These are phyloP conservation scores for Cucurbita maxima DNA, from an alignment of 306 rosid genomes.

Conservation along the genomic window DNA sequence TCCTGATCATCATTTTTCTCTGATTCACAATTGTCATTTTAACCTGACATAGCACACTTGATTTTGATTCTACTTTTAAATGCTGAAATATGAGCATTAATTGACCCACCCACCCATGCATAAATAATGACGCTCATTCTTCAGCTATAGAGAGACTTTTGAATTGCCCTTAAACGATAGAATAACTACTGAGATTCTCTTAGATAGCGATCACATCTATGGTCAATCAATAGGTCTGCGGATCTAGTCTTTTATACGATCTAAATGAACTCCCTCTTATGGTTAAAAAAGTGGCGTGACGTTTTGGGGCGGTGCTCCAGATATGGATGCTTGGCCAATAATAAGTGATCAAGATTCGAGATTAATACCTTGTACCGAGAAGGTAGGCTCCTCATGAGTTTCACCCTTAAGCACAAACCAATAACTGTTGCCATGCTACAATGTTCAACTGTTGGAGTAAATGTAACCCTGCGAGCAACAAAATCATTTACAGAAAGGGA, in stretches of 20 bases:
- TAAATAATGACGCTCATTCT: not conserved
- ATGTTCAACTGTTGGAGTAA: slow-evolving; percentile 92
- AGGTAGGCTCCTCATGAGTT: slow-evolving; percentile 83
- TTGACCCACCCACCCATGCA: not conserved
- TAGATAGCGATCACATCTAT: too few relatives aligned
- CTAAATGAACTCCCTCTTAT: too few relatives aligned
- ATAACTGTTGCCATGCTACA: slow-evolving; percentile 94
- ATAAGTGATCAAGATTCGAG: not conserved
- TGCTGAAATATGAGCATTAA: not conserved
- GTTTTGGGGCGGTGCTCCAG: too few relatives aligned
- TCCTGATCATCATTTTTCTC: not conserved
- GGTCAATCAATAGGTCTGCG: too few relatives aligned
- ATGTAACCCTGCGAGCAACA: slow-evolving; percentile 52
- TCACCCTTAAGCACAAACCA: slow-evolving; percentile 83
- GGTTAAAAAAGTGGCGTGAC: too few relatives aligned
- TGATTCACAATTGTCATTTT: not conserved
- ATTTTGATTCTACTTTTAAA: not conserved
- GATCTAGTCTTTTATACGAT: too few relatives aligned
- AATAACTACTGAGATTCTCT: too few relatives aligned
- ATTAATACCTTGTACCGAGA: slow-evolving; percentile 60
- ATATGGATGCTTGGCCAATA: not conserved
- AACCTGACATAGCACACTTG: not conserved
- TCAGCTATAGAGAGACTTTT: too few relatives aligned
- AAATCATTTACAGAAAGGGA: not conserved
- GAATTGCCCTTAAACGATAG: too few relatives aligned